Conservation (phyloP, 2,329 filamentous ascomycete species). For the Coniella vitis region DNA sequence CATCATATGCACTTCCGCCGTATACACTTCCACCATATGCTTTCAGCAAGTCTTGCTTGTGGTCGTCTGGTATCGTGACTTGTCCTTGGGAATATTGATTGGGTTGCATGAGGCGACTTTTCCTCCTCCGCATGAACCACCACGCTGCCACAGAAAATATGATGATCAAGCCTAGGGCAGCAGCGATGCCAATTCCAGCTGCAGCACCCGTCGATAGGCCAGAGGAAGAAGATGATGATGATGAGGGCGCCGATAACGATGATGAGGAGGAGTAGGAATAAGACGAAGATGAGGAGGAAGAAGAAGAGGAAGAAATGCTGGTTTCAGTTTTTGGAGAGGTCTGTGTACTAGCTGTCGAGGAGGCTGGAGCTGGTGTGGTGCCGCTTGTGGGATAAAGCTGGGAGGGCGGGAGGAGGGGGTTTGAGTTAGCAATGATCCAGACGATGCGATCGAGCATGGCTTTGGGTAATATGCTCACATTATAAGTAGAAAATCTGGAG, state of each 20-base stretch:
- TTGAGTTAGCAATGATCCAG: no score
- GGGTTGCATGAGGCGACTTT: no score
- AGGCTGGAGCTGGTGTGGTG: no score
- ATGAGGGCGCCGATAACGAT: no score
- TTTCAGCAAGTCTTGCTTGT: no score
- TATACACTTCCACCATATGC: no score
- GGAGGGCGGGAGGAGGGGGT: no score
- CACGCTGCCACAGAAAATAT: background rate
- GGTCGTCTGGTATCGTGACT: no score
- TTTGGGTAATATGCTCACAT: background rate
- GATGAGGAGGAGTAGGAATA: background rate
- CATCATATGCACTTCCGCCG: no score
- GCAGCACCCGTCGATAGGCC: conserved; percentile 1
- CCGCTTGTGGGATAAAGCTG: conserved; percentile 1
- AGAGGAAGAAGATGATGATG: background rate
- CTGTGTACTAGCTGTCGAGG: background rate
- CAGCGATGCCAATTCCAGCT: background rate
- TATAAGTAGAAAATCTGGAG: background rate
- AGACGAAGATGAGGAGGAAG: background rate
- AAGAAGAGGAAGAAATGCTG: background rate
- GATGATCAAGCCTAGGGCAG: background rate
- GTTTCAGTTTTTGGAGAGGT: no score
- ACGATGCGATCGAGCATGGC: no score
- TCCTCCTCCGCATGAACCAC: conserved; percentile 1
- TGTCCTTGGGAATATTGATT: no score